Percentiles rank a stretch among this genome's conserved stretches.
These are phyloP conservation scores for Metschnikowia rubicola DNA, from an alignment of 805 yeast genomes.

Conservation along the genomic window DNA sequence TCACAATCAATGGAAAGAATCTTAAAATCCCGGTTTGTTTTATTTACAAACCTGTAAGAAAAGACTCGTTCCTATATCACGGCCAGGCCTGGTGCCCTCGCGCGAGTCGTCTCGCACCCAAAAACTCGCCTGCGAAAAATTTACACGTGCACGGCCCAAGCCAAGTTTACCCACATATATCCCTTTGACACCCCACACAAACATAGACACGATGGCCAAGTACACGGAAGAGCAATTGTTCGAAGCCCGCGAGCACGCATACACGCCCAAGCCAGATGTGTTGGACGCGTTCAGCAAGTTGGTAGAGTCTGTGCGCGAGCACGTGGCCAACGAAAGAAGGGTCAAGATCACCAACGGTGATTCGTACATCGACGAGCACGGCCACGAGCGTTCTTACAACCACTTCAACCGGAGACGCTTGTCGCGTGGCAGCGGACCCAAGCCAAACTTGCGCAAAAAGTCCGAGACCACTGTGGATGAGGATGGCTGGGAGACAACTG, in stretches of 20 bases:
- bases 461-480: constrained; percentile 58
- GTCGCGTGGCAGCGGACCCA: constrained; percentile 38
- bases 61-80: no score
- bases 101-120: constrained; percentile 15
- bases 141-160: constrained; percentile 1
- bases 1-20: no score
- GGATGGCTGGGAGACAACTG: constrained; percentile 79
- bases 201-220: constrained; percentile 38
- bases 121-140: constrained; percentile 7
- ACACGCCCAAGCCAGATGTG: constrained; percentile 60
- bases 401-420: constrained; percentile 61
- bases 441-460: constrained; percentile 58
- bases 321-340: constrained; percentile 28
- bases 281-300: constrained; percentile 61
- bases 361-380: constrained; percentile 44
- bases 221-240: constrained; percentile 73
- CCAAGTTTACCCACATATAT: neutral
- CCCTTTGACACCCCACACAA: neutral
- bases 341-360: constrained; percentile 39
- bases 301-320: constrained; percentile 63
- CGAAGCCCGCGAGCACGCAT: constrained; percentile 52
- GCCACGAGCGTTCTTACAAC: constrained; percentile 43
- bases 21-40: no score
- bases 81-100: neutral
- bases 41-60: neutral